Base-by-base conservation (phyloP, 2,329 filamentous ascomycete genomes). In the Colletotrichum sp. region DNA sequence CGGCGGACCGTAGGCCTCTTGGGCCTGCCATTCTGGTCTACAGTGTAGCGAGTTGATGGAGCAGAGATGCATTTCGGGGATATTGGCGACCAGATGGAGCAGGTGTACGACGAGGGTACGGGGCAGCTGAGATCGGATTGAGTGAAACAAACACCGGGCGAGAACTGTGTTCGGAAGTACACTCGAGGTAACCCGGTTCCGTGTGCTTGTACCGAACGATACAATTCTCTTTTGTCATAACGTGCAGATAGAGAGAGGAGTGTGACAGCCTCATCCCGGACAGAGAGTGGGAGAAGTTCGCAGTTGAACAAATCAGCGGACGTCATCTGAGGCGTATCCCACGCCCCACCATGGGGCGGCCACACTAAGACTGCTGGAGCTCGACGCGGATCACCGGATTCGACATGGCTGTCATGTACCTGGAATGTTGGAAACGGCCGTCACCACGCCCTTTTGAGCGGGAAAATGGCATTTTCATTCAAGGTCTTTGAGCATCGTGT, bases 151-250 rank as follows among this genome's bases (percentile, higher is more conserved):
- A 18, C n/a, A 38, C 64, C 10, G 26, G 8, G 28, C 30, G 8
- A 10, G 8, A 30, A 30, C 58, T 69, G 65, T 15, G n/a, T 32
- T 32, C 48, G 57, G 65, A 72, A 76, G 73, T 71, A 77, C 43
- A 52, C 18, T 24, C 5, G 18, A 72, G 32, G 74, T 76, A 76
- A 4, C 66, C 66, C 18, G 48, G 52, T 34, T 57, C 60, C 52
- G 66, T 55, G 66, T 48, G 32, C 61, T 61, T 75, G 70, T 72
- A 67, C 71, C 66, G 7, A 16, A 70, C 71, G 24, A 63, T 66
- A 65, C 71, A 28, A 72, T 67, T 77, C 60, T 38, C 64, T 77
- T 77, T 77, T 74, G 76, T 77, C 76, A 77, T 71, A 77, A 77
- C 74, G 68, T 77, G 76, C 76, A 77, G 74, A 67, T 71, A 65